Percentiles rank a stretch among this genome's conserved stretches.
Conservation (phyloP, 495 filamentous ascomycete genomes). For the Hypomontagnella monticulosa region DNA sequence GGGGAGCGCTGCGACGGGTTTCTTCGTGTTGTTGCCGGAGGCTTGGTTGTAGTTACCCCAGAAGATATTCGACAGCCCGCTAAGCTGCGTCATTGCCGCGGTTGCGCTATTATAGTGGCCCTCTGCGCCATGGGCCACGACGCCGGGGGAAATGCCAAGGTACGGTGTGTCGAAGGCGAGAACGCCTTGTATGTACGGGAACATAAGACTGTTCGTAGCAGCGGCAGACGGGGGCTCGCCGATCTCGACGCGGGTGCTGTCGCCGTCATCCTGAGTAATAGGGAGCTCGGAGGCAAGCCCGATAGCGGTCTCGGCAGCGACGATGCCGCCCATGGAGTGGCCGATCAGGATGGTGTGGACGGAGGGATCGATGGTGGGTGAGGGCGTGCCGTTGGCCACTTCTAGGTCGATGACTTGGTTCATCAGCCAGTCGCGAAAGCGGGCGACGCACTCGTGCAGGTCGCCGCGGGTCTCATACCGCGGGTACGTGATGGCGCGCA, state of each 20-base stretch:
- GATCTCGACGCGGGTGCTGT: slow-evolving; percentile 36
- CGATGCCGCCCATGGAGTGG: slow-evolving; percentile 97
- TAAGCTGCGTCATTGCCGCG: slow-evolving; percentile 73
- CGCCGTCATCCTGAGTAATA: slow-evolving; percentile 53
- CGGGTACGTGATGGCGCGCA: slow-evolving; percentile 80
- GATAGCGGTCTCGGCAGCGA: slow-evolving; percentile 87
- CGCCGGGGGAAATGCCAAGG: slow-evolving; percentile 86
- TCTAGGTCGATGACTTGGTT: slow-evolving; percentile 95
- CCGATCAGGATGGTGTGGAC: slow-evolving; percentile 87
- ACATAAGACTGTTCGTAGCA: slow-evolving; percentile 60
- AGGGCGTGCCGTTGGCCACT: slow-evolving; percentile 80
- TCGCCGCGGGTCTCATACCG: slow-evolving; percentile 93
- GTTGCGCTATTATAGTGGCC: slow-evolving; percentile 80
- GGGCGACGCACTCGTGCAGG: slow-evolving; percentile 77
- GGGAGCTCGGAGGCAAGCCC: slow-evolving; percentile 73
- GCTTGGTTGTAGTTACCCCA: slow-evolving; percentile 61
- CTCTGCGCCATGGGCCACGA: slow-evolving; percentile 90
- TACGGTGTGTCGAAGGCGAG: slow-evolving; percentile 97
- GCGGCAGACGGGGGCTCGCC: slow-evolving; percentile 35
- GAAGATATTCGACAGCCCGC: slow-evolving; percentile 66
- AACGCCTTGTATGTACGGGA: slow-evolving; percentile 81
- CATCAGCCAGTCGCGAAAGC: slow-evolving; percentile 91
- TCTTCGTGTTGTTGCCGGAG: slow-evolving; percentile 45
- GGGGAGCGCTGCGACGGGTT: slow-evolving; percentile 46
- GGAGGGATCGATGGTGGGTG: slow-evolving; percentile 87